phyloP scores from a whole-genome alignment of 371 early-diverging fungal species.

The Lichtheimia ornata region DNA sequence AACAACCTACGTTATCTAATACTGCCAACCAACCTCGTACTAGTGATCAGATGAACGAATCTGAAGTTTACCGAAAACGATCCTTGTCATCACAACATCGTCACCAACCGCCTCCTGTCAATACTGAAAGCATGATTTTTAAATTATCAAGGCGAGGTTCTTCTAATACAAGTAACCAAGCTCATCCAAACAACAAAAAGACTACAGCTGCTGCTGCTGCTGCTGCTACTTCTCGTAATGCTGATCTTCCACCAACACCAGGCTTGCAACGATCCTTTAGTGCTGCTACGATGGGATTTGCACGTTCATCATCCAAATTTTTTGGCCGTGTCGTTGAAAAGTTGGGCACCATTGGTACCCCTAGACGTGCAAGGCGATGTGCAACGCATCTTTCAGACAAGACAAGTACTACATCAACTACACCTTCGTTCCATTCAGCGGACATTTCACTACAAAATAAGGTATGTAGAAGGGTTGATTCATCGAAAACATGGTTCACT shows the following conservation, averaged over 20 bases:
- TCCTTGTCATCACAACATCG: neutral
- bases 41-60: too few species aligned
- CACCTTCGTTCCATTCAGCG: neutral
- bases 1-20: neutral
- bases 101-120: neutral
- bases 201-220: slow-evolving; percentile 1
- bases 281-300: slow-evolving; percentile 16
- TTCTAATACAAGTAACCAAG: neutral
- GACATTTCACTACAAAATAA: slow-evolving; percentile 1
- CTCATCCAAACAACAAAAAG: neutral
- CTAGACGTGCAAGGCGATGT: slow-evolving; percentile 6
- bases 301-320: slow-evolving; percentile 14
- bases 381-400: neutral
- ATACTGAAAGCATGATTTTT: slow-evolving; percentile 14
- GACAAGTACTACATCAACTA: neutral
- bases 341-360: slow-evolving; percentile 13
- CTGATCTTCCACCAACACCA: slow-evolving; percentile 4
- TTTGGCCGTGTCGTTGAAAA: slow-evolving; percentile 18
- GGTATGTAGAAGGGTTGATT: neutral
- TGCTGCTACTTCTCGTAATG: neutral
- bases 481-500: neutral
- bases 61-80: too few species aligned
- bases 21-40: neutral
- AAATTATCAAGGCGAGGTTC: slow-evolving; percentile 12
- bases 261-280: slow-evolving; percentile 14